Conservation (phyloP, 495 filamentous ascomycete species). For the Pyrenula massariospora region DNA sequence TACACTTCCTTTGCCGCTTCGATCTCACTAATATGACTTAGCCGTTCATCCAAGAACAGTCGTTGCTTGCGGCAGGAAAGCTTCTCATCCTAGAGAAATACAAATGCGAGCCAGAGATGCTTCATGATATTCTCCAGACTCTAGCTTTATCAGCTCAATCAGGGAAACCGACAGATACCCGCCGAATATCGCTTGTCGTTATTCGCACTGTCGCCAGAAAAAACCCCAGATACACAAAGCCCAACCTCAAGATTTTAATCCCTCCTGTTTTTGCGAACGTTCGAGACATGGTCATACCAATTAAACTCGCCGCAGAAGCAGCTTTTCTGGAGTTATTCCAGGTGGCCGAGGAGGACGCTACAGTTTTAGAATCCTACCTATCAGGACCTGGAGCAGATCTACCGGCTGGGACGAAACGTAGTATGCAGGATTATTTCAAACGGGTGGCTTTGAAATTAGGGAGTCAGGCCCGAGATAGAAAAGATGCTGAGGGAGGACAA, state of each 20-base stretch:
- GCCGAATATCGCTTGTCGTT: slow-evolving; percentile 80
- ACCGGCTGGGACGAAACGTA: slow-evolving; percentile 60
- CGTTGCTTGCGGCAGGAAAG: slow-evolving; percentile 89
- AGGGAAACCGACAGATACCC: slow-evolving; percentile 66
- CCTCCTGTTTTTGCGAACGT: slow-evolving; percentile 82
- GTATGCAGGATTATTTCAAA: slow-evolving; percentile 97
- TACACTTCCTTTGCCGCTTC: not conserved
- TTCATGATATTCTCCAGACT: slow-evolving; percentile 66
- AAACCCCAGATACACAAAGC: slow-evolving; percentile 61
- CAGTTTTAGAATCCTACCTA: slow-evolving; percentile 89
- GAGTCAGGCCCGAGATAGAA: slow-evolving; percentile 72
- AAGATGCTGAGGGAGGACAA: slow-evolving; percentile 78
- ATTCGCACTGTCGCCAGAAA: slow-evolving; percentile 71
- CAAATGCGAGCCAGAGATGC: slow-evolving; percentile 37
- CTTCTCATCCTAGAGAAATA: slow-evolving; percentile 59
- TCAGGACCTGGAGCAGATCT: slow-evolving; percentile 47
- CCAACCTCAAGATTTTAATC: slow-evolving; percentile 66
- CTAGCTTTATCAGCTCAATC: slow-evolving; percentile 64
- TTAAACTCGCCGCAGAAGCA: slow-evolving; percentile 91
- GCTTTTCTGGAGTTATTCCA: slow-evolving; percentile 91
- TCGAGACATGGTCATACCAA: slow-evolving; percentile 85
- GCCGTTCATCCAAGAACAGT: slow-evolving; percentile 79
- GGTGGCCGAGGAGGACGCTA: slow-evolving; percentile 73
- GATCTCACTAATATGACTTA: slow-evolving; percentile 20
- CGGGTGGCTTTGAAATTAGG: slow-evolving; percentile 73